Evolutionary conservation across 805 yeast genomes (phyloP), one percentile per base, ranked within the genome.

Genomic region (Zygosaccharomyces rouxii): DNA sequence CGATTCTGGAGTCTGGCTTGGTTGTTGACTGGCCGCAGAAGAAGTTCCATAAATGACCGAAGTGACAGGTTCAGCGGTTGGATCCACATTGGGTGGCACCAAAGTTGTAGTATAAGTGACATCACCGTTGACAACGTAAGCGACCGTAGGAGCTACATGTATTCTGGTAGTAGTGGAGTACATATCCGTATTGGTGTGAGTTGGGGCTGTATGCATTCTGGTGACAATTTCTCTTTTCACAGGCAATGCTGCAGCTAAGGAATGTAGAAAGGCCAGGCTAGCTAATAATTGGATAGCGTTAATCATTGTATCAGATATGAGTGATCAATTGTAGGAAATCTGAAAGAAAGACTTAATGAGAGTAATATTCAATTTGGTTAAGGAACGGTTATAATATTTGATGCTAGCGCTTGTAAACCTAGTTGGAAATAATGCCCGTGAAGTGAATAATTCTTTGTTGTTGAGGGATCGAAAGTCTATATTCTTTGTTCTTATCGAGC

Each of bases 121-220:
- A 41, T 68, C 65, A 49, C 70, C 68, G 46, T 70, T 63, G 26
- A 72, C 63, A 26, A 71, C 55, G 38, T 64, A 63, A 52, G 71
- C 66, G 14, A 71, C 75, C 11, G 74, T 68, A 50, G 75, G 74
- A 11, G 75, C 75, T 35, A 71, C 62, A 23, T 61, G 63, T 9
- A 68, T 55, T 50, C 69, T 62, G 1, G 74, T 71, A 7, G 68
- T 59, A 5, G 76, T 71, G 22, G 77, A 66, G 55, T 71, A 71
- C 23, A 70, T 63, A 46, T 68, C 68, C 3, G 74, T 70, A 18
- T 67, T 67, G 3, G 81, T 77, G 31, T 62, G 55, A 5, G 78
- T 77, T 3, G 83, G 73, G 14, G 85, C 84, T 16, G 84, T 79
- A 57, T 78, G 81, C 33, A 67, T 65, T 60, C 83, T 70, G 16